Percentiles rank a stretch among this genome's conserved stretches.
These are phyloP conservation scores for Kurtzmaniella quercitrusa DNA, from an alignment of 1,139 yeast species.

Conservation along the genomic window DNA sequence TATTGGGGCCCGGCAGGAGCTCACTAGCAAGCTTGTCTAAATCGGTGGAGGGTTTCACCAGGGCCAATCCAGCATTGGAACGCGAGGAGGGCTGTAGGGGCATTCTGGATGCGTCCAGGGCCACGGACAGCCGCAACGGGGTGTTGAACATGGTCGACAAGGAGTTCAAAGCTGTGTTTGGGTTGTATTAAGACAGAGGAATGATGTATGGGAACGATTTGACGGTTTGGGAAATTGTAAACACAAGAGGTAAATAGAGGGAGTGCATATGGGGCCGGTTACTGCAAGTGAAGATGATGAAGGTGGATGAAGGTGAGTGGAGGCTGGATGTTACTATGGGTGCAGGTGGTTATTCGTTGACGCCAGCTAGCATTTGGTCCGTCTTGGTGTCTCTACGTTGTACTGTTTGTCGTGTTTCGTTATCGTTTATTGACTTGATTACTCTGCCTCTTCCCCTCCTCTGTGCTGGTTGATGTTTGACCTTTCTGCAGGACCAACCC, in stretches of 20 bases:
- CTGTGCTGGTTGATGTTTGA: too few relatives aligned
- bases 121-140: background rate
- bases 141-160: background rate
- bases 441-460: too few relatives aligned
- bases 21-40: slow-evolving; percentile 39
- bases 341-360: too few relatives aligned
- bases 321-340: too few relatives aligned
- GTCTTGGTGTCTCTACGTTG: too few relatives aligned
- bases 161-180: background rate
- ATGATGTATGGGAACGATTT: background rate
- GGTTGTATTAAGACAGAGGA: background rate
- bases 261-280: background rate
- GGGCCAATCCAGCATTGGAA: slow-evolving; percentile 14
- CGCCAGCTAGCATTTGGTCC: too few relatives aligned
- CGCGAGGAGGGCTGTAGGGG: slow-evolving; percentile 32
- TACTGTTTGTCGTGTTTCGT: too few relatives aligned
- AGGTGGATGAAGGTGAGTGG: background rate
- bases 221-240: background rate
- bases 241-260: background rate
- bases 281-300: background rate
- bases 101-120: slow-evolving; percentile 13
- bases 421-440: too few relatives aligned
- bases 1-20: slow-evolving; percentile 21
- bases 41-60: slow-evolving; percentile 16
- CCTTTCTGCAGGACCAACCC: too few relatives aligned